A percentile compares a stretch with the other conserved stretches of the same genome.
These are phyloP conservation scores for Phenoliferia sp. DNA, from an alignment of 1,284 basidiomycete genomes.

Conservation along the genomic window DNA sequence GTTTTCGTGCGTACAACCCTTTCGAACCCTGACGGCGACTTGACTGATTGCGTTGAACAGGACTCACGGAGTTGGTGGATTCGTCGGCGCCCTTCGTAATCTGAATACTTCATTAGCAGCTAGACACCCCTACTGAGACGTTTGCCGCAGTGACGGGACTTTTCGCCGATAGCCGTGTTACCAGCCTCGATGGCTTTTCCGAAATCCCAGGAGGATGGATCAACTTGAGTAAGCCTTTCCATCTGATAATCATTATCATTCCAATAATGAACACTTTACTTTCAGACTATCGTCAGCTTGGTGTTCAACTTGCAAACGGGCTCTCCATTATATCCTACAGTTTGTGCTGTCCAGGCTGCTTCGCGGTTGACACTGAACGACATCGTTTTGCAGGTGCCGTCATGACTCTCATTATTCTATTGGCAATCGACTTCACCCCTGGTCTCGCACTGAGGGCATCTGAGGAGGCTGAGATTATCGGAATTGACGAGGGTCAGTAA, in stretches of 20 bases:
- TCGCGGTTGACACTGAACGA: not conserved
- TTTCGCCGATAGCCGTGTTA: slow-evolving; percentile 77
- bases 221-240: not conserved
- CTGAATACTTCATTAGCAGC: not conserved
- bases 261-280: not conserved
- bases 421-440: slow-evolving; percentile 90
- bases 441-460: slow-evolving; percentile 70
- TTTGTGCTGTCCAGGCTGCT: slow-evolving; percentile 44
- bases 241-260: not conserved
- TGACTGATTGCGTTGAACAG: no score
- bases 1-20: slow-evolving; percentile 11
- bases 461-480: slow-evolving; percentile 73
- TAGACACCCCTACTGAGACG: not conserved
- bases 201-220: slow-evolving; percentile 10
- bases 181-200: slow-evolving; percentile 71
- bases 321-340: slow-evolving; percentile 59
- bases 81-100: slow-evolving; percentile 11
- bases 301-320: slow-evolving; percentile 69
- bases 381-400: slow-evolving; percentile 39
- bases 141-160: slow-evolving; percentile 13
- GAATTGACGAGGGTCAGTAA: slow-evolving; percentile 56
- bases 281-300: slow-evolving; percentile 66
- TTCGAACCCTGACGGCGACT: not conserved
- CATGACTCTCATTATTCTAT: slow-evolving; percentile 60
- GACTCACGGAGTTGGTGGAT: slow-evolving; percentile 28